phyloP scores from a whole-genome alignment of 805 yeast species.

The Barnettozyma californica region DNA sequence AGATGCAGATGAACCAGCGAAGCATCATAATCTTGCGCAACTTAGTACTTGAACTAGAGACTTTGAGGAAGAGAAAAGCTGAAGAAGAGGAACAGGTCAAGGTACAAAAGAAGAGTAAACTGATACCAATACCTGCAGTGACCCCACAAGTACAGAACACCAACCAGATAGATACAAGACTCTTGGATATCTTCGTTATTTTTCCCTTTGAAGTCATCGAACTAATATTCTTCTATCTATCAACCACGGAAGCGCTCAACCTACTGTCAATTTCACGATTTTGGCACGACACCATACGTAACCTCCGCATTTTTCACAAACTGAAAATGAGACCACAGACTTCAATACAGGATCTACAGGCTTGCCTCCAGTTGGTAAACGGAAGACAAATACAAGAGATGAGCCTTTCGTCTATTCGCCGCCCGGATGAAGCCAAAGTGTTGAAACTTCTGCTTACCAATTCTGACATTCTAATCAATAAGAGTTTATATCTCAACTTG shows the following conservation, averaged over 20 bases:
- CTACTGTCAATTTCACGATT: slow-evolving; percentile 12
- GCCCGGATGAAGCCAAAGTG: slow-evolving; percentile 19
- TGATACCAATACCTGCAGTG: neutral
- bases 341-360: slow-evolving; percentile 13
- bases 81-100: neutral
- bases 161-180: neutral
- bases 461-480: slow-evolving; percentile 7
- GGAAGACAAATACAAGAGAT: slow-evolving; percentile 13
- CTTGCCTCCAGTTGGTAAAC: slow-evolving; percentile 13
- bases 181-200: slow-evolving; percentile 1
- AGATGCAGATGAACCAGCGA: slow-evolving; percentile 9
- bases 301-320: slow-evolving; percentile 14
- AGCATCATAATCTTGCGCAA: slow-evolving; percentile 10
- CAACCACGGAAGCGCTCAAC: slow-evolving; percentile 2
- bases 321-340: slow-evolving; percentile 11
- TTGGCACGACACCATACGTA: slow-evolving; percentile 15
- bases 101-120: neutral
- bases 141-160: neutral
- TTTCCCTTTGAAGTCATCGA: slow-evolving; percentile 14
- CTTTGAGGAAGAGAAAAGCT: slow-evolving; percentile 4
- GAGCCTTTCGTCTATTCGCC: slow-evolving; percentile 12
- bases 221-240: slow-evolving; percentile 1
- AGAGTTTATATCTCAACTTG: slow-evolving; percentile 13
- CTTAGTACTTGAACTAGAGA: neutral
- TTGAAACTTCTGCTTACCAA: slow-evolving; percentile 10